These are phyloP conservation scores for Eucalyptus microcorys DNA, from an alignment of 345 rosid species.

Conservation along the genomic window DNA sequence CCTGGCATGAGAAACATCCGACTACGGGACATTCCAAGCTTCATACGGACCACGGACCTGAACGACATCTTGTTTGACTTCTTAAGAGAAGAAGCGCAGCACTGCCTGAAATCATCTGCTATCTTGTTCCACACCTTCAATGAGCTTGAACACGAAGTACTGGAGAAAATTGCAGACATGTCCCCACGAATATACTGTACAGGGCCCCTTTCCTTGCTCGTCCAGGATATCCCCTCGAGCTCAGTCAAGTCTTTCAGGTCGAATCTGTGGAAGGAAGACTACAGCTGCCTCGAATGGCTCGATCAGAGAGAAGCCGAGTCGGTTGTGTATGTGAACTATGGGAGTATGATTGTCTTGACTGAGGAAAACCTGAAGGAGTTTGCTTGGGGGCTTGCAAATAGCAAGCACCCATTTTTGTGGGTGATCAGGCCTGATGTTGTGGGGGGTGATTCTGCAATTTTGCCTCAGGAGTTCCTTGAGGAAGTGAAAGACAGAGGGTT, in stretches of 20 bases:
- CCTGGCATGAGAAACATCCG: conserved; percentile 18
- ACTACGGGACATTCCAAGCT: conserved; percentile 22
- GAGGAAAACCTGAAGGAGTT: conserved; percentile 12
- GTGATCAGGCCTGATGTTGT: conserved; percentile 11
- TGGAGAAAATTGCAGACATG: conserved; percentile 6
- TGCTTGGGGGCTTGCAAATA: conserved; percentile 24
- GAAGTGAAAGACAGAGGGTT: conserved; percentile 7
- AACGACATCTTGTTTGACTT: conserved; percentile 19
- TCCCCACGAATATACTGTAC: conserved; percentile 3
- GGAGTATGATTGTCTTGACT: conserved; percentile 1
- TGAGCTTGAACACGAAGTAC: conserved; percentile 14
- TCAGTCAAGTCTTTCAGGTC: background rate
- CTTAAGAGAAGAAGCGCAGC: background rate
- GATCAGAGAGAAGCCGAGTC: background rate
- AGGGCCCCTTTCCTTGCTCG: conserved; percentile 26
- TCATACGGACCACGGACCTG: conserved; percentile 2
- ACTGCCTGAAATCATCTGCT: conserved; percentile 8
- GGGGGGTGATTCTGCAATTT: conserved; percentile 1
- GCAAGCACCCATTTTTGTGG: conserved; percentile 20
- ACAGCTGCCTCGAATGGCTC: conserved; percentile 9
- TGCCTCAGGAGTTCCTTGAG: conserved; percentile 5
- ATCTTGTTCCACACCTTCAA: conserved; percentile 28
- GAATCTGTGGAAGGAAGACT: background rate
- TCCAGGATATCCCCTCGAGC: background rate
- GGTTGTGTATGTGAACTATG: conserved; percentile 9